Evolutionary conservation across 208 protist genomes (phyloP).

Genomic region (Novymonas esmeraldas): DNA sequence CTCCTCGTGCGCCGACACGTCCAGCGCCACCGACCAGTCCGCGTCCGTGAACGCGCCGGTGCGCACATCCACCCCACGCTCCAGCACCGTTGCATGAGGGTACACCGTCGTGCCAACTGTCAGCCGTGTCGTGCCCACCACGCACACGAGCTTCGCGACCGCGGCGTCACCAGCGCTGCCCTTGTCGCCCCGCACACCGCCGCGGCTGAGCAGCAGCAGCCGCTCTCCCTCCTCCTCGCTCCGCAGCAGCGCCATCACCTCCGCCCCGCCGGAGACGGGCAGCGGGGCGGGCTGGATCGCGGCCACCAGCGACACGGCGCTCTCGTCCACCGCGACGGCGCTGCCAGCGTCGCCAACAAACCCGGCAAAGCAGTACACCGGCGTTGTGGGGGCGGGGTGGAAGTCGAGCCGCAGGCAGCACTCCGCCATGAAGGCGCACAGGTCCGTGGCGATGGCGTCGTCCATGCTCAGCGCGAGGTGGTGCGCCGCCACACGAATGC

Average conservation of each 20-base stretch:
- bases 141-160: slow-evolving; percentile 1
- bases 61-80: slow-evolving; percentile 9
- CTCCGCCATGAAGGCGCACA: slow-evolving; percentile 16
- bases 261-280: background rate
- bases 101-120: background rate
- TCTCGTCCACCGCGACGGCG: background rate
- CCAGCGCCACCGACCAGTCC: slow-evolving; percentile 18
- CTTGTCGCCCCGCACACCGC: no score
- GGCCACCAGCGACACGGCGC: background rate
- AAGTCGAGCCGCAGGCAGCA: slow-evolving; percentile 6
- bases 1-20: slow-evolving; percentile 6
- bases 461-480: slow-evolving; percentile 1
- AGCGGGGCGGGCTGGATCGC: slow-evolving; percentile 3
- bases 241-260: background rate
- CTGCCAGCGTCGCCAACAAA: slow-evolving; percentile 15
- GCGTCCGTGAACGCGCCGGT: slow-evolving; percentile 6
- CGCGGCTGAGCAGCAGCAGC: background rate
- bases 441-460: background rate
- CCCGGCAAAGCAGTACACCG: slow-evolving; percentile 13
- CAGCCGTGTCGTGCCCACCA: slow-evolving; percentile 12
- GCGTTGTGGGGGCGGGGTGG: slow-evolving; percentile 6
- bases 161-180: background rate
- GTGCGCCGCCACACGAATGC: slow-evolving; percentile 2
- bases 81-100: slow-evolving; percentile 25
- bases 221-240: background rate